Base-by-base conservation (phyloP, 2,329 filamentous ascomycete genomes). In the Blastomyces emzantsi region DNA sequence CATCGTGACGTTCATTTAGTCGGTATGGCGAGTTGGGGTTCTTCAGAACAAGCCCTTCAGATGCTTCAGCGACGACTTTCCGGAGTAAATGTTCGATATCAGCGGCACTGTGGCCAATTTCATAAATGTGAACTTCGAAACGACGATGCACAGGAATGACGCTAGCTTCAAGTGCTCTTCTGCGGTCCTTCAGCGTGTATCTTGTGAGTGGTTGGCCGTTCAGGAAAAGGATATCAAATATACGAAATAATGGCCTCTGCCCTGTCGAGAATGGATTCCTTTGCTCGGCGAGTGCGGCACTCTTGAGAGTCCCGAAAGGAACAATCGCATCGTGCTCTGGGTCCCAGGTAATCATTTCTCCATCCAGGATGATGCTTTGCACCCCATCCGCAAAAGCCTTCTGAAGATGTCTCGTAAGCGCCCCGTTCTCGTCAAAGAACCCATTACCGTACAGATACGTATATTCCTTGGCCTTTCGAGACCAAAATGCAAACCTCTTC, bases 301-400 rank as follows among this genome's bases (percentile, higher is more conserved):
- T 93, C 76, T 99, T 99, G 59, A 99, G 81, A 0, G 90, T 95
- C 8, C 94, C 94, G 73, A 99, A 99, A 0, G 89, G 86, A 19
- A 96, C 88, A 61, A 94, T 89, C 63, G 89, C 89, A 76, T 96
- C 89, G 60, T 89, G 81, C 55, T 88, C 85, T 65, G 92, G 90
- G 72, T 97, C 91, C 94, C 94, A 99, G 0, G 92, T 96, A 64
- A 99, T 92, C 94, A 99, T 99, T 74, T 99, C 94, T 11, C 94
- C 94, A 70, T 99, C 94, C 0, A 99, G 81, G 60, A 99, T 96
- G 67, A 96, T 82, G 71, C 90, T 97, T 19, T 87, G 82, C 0
- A 97, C 91, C 1, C 87, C 87, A 0, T 85, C 79, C 1, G 86
- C 81, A 73, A 99, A 97, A 0, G 90, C 91, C 51, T 85, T 81